These are phyloP conservation scores for Hypomontagnella submonticulosa DNA, from an alignment of 495 filamentous ascomycete species.

Conservation along the genomic window DNA sequence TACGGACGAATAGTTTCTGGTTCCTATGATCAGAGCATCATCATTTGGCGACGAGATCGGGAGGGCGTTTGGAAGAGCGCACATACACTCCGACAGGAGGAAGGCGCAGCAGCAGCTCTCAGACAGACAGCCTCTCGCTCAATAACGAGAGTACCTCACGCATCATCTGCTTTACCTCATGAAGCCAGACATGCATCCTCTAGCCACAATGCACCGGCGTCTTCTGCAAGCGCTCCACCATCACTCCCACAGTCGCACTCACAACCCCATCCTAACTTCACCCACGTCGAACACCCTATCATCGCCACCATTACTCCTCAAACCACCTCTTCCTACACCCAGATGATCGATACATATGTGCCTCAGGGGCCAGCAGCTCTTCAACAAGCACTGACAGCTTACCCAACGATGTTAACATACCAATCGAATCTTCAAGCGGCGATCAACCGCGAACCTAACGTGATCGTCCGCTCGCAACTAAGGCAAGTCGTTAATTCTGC, in stretches of 20 bases:
- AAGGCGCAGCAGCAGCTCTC: constrained; percentile 58
- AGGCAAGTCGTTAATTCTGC: constrained; percentile 55
- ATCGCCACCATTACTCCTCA: constrained; percentile 49
- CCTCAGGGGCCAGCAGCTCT: constrained; percentile 56
- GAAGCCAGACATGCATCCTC: not conserved
- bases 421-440: constrained; percentile 53
- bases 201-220: constrained; percentile 13
- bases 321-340: constrained; percentile 48
- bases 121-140: constrained; percentile 23
- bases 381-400: constrained; percentile 53
- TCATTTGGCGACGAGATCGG: constrained; percentile 88
- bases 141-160: constrained; percentile 24
- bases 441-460: constrained; percentile 56
- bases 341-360: constrained; percentile 57
- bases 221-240: constrained; percentile 33
- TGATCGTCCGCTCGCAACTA: constrained; percentile 53
- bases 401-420: constrained; percentile 58
- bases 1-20: constrained; percentile 93
- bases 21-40: constrained; percentile 93
- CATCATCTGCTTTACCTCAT: constrained; percentile 16
- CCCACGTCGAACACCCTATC: constrained; percentile 49
- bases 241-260: constrained; percentile 32
- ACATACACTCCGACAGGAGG: constrained; percentile 77
- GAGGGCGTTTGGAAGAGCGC: constrained; percentile 83
- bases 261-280: constrained; percentile 35